phyloP scores from a whole-genome alignment of 2,329 filamentous ascomycete genomes.

The Diaporthe sp. region DNA sequence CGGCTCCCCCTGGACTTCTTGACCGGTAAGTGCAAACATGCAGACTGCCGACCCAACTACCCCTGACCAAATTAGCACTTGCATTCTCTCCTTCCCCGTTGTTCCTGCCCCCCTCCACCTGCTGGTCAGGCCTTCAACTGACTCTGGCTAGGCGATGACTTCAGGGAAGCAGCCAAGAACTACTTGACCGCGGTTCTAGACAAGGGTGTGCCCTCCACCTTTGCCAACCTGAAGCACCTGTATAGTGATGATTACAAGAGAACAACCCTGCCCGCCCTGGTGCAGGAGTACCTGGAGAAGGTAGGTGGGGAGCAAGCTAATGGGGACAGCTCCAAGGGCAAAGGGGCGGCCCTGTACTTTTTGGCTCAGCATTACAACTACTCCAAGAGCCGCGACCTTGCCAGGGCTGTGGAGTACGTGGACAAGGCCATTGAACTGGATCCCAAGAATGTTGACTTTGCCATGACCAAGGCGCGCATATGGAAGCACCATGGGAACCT shows the following conservation, averaged over 20 bases:
- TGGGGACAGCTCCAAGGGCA: conserved; percentile 70
- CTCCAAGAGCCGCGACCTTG: conserved; percentile 84
- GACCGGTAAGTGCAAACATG: conserved; percentile 66
- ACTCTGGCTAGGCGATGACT: conserved; percentile 74
- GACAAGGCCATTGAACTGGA: conserved; percentile 86
- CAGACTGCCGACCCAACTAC: background rate
- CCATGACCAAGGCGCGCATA: conserved; percentile 96
- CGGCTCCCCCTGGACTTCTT: conserved; percentile 93
- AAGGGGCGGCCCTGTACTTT: conserved; percentile 89
- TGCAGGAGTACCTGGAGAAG: conserved; percentile 81
- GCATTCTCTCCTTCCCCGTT: background rate
- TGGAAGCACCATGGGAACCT: conserved; percentile 90
- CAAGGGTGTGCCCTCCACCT: conserved; percentile 95
- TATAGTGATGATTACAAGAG: conserved; percentile 86
- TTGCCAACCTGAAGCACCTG: conserved; percentile 95
- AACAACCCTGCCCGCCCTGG: conserved; percentile 79
- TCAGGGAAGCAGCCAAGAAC: conserved; percentile 80
- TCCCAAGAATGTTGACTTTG: conserved; percentile 87
- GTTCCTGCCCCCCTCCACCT: background rate
- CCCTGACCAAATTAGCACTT: background rate
- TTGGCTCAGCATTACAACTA: conserved; percentile 98
- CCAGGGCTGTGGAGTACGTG: conserved; percentile 85
- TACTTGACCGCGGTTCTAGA: conserved; percentile 89
- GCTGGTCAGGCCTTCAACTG: conserved; percentile 39
- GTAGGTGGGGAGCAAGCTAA: conserved; percentile 56